Base-by-base conservation (phyloP, 1,284 basidiomycete genomes). In the Phaffia rhodozyma region DNA sequence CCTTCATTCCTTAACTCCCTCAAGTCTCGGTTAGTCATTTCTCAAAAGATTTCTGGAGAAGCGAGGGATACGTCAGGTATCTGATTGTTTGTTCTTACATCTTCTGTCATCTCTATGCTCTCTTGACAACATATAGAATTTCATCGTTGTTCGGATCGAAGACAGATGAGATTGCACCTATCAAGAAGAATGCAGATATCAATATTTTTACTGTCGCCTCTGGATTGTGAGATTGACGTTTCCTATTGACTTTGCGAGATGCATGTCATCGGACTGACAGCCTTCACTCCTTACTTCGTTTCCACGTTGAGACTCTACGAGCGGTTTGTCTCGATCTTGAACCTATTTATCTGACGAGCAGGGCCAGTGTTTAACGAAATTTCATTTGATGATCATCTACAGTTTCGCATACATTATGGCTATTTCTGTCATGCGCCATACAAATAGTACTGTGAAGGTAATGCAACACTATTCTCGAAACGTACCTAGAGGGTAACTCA, bases 151-250 rank as follows among this genome's bases (percentile, higher is more conserved):
- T 63, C 25, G 55, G 34, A 7, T 27, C 25, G 0, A 63, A 63
- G 54, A 13, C 1, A 18, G 49, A 52, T 11, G 62, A 53, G n/a
- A 23, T 60, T 25, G 55, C 69, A 3, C 66, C 72, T 1, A 69
- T 73, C 0, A 71, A 72, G 25, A 68, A 66, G 27, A 72, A 78
- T 68, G 91, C 91, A 6, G 89, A 93, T 52, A 96, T 98, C 78
- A 98, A 98, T 73, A 94, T 98, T 70, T 98, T 98, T 77, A 98
- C 94, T 0, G 92, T 98, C 29, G 96, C 96, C 18, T 96, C 91
- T 5, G 94, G 96, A 0, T 79, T 97, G 60, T 43, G 38, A 43
- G 38, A 7, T 2, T 7, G 38, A 11, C 5, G 38, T 43, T 16
- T 16, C 5, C 16, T 43, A 5, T 11, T 43, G 38, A 43, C 79